Evolutionary conservation across 2,329 filamentous ascomycete species (phyloP).

Genomic region (Ascosphaera aggregata): DNA sequence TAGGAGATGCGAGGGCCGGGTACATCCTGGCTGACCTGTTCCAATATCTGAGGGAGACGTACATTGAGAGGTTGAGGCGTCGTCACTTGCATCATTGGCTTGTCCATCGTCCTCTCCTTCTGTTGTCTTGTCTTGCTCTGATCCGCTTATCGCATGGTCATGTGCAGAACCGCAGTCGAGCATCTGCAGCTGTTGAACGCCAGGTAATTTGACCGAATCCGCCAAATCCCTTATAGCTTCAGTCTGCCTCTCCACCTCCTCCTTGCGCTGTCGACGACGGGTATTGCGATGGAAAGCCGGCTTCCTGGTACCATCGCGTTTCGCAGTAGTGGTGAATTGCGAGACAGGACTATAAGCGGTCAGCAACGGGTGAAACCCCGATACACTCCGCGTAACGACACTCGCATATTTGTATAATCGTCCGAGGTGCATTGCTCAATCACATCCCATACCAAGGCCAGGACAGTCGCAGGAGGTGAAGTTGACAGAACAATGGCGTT

Average conservation of each 20-base stretch:
- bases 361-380: background rate
- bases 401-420: background rate
- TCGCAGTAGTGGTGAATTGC: background rate
- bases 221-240: background rate
- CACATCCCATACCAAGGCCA: background rate
- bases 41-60: no score
- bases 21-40: background rate
- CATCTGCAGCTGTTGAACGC: no score
- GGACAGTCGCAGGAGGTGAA: background rate
- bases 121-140: background rate
- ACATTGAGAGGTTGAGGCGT: no score
- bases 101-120: background rate
- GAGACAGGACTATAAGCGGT: background rate
- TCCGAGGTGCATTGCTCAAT: background rate
- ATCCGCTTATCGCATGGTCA: background rate
- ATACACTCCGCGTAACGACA: background rate
- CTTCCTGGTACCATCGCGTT: background rate
- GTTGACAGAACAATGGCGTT: no score
- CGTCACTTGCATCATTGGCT: background rate
- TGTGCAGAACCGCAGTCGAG: background rate
- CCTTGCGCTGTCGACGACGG: background rate
- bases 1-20: background rate
- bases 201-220: background rate
- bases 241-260: background rate
- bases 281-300: background rate